These are phyloP conservation scores for Debaryomyces castellii DNA, from an alignment of 805 yeast genomes.

Conservation along the genomic window DNA sequence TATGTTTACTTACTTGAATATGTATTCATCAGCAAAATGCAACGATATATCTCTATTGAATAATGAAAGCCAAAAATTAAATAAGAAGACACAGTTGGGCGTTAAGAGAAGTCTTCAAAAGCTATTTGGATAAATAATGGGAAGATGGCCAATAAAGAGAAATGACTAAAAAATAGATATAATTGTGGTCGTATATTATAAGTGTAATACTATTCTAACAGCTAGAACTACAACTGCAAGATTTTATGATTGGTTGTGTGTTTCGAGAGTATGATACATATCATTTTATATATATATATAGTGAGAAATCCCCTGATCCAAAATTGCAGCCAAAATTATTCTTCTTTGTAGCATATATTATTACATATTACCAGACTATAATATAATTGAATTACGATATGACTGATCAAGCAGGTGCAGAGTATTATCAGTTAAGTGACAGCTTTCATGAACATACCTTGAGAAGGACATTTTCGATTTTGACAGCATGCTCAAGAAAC, in stretches of 20 bases:
- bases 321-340: background rate
- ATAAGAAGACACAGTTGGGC: background rate
- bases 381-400: background rate
- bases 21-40: background rate
- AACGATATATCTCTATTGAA: background rate
- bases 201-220: too few relatives aligned
- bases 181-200: too few relatives aligned
- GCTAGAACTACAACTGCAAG: too few relatives aligned
- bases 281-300: too few relatives aligned
- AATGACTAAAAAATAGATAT: too few relatives aligned
- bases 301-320: background rate
- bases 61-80: too few relatives aligned
- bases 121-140: background rate
- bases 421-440: background rate
- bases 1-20: too few relatives aligned
- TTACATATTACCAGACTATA: too few relatives aligned
- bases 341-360: background rate
- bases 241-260: too few relatives aligned
- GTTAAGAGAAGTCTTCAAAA: background rate
- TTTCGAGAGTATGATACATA: too few relatives aligned
- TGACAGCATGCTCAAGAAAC: constrained; percentile 2
- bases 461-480: background rate
- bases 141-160: too few relatives aligned
- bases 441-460: background rate
- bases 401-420: background rate